Evolutionary conservation across 345 rosid genomes (phyloP), one percentile per base, ranked within the genome.

Genomic region (Aquilaria yunnanensis): DNA sequence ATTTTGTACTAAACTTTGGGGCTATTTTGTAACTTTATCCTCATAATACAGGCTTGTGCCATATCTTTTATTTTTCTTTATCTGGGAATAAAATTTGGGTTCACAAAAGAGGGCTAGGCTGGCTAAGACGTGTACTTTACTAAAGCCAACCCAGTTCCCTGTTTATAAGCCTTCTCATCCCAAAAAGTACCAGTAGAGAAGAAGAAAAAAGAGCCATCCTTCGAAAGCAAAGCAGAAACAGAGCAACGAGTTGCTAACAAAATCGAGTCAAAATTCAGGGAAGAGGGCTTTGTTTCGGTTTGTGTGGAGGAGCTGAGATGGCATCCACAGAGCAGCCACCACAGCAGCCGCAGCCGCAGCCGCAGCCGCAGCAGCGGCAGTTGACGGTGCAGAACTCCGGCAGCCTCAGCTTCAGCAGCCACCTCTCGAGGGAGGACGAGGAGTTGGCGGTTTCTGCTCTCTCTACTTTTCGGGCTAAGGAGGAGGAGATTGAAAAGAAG

Each of bases 371-470:
- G 31, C 76, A 63, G 76, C 83, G 72, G 69, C 83, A 81, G 71
- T 47, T 86, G 43, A 65, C 78, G 54, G 73, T 72, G n/a, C 93
- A 77, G 45, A 79, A 63, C 56, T 85, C 92, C 0, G 85, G 84
- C 32, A 84, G 82, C 69, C 75, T 87, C 58, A 90, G 97, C 72
- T 88, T 90, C 64, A 73, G 83, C 74, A 82, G 97, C 73, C 85
- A 84, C 61, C 75, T 83, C 84, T 87, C 96, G 11, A 83, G 75
- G 69, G 96, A 88, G 67, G 97, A 90, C 61, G 97, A 90, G 50
- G 96, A 90, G 83, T 85, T 90, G 87, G 76, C 96, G 1, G 85
- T 81, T 64, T 84, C 97, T 46, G 96, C 96, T 8, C 96, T 90
- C 31, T 85, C 92, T 32, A 80, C 85, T 30, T 90, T 88, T 69